phyloP scores from a whole-genome alignment of 1,284 basidiomycete species.

The Trichosporon sp. region DNA sequence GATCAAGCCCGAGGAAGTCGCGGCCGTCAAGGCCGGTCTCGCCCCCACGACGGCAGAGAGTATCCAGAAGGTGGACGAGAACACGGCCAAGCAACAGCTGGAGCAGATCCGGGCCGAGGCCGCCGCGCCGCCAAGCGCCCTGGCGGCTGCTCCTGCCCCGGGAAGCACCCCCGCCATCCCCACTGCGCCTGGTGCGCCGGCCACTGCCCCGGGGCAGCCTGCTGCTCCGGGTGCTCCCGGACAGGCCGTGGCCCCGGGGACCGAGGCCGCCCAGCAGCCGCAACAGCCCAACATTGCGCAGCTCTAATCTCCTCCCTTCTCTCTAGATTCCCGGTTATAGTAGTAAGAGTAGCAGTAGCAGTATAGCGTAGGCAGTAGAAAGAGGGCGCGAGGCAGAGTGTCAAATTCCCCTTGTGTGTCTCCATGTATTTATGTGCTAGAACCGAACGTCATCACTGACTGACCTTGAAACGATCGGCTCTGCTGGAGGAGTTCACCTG shows the following conservation, averaged over 20 bases:
- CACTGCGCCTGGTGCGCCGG: neutral
- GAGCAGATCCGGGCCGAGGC: slow-evolving; percentile 14
- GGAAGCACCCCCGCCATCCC: neutral
- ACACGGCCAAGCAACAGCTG: slow-evolving; percentile 8
- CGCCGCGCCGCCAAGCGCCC: neutral
- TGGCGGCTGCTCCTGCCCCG: neutral
- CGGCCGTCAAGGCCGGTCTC: slow-evolving; percentile 19
- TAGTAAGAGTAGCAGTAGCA: neutral
- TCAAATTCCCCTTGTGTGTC: no score
- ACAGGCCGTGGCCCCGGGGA: neutral
- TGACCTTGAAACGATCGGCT: no score
- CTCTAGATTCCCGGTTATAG: slow-evolving; percentile 9
- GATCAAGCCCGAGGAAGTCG: slow-evolving; percentile 24
- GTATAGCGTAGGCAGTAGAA: neutral
- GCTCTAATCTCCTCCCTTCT: slow-evolving; percentile 21
- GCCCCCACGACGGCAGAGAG: slow-evolving; percentile 31
- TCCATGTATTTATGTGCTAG: no score
- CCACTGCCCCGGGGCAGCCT: no score
- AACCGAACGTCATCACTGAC: no score
- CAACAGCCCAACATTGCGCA: slow-evolving; percentile 25
- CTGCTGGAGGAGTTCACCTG: no score
- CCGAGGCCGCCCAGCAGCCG: slow-evolving; percentile 1
- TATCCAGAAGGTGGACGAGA: slow-evolving; percentile 19
- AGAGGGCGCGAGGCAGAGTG: no score
- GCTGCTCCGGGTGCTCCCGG: no score